Base-by-base conservation (phyloP, 495 filamentous ascomycete species). In the Schizothecium vesticola region DNA sequence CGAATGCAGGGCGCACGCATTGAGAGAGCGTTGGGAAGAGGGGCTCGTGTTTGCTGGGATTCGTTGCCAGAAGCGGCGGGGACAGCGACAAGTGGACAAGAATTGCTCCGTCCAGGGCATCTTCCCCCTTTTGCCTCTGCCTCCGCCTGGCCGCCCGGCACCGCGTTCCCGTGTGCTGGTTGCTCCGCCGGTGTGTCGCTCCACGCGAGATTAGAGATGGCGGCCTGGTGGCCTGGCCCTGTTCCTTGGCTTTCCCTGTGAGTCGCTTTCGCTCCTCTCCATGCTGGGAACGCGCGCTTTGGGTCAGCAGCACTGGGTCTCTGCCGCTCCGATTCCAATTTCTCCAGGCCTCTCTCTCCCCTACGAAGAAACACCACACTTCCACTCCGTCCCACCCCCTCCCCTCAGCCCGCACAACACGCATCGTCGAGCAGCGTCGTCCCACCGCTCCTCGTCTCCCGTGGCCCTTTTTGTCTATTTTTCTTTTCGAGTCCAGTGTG, bases 181-280 rank as follows among this genome's bases (percentile, higher is more conserved):
- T 24, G 26, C 58, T 28, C 56, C 33, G 26, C 59, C 33, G 22
- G 59, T 29, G 59, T 62, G 31, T 33, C 59, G 55, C 62, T 43
- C 24, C 26, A 22, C 31, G 36, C 31, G n/a, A 58, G 28, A 31
- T 62, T 58, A 43, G 51, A 31, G 66, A 36, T 67, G 56, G 36
- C 56, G 59, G 66, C 66, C 66, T 67, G 33, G 66, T 57, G 66
- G 66, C 66, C 66, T 61, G 66, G 66, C n/a, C 43, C 28, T 29
- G 23, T 60, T 21, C 31, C 64, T 66, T 65, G 63, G 63, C 63
- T n/a, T 19, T 16, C 29, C 29, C 43, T 51, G n/a, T n/a, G n/a
- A n/a, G 61, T 29, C 31, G 61, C 22, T 29, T 64, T 36, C 43
- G 31, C 51, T 11, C n/a, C 24, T 1, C 55, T 55, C 31, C 43